These are phyloP conservation scores for Volvox reticuliferus DNA, from an alignment of 139 green algal species.

Conservation along the genomic window DNA sequence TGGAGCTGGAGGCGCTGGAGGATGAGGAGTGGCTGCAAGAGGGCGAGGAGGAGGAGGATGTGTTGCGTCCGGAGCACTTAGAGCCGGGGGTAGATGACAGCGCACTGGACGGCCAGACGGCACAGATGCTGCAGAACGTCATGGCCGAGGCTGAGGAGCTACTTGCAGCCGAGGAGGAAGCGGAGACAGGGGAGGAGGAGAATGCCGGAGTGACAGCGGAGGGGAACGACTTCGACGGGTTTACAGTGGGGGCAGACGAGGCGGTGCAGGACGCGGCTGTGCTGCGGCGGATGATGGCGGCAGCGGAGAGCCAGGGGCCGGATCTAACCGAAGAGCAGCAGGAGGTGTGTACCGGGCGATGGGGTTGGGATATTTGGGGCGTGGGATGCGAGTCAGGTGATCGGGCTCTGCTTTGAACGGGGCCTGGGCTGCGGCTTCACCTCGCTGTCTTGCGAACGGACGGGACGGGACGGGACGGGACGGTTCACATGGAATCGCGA, in stretches of 20 bases:
- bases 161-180: not conserved
- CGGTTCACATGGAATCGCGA: too few species aligned
- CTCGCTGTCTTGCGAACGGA: too few species aligned
- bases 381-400: too few species aligned
- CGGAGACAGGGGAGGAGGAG: too few species aligned
- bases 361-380: not conserved
- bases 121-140: not conserved
- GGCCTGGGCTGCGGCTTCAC: too few species aligned
- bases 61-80: not conserved
- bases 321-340: conserved; percentile 5
- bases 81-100: conserved; percentile 9
- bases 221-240: not conserved
- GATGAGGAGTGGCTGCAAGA: not conserved
- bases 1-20: not conserved
- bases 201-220: not conserved
- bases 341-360: not conserved
- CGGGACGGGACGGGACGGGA: too few species aligned
- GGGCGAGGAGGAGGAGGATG: not conserved
- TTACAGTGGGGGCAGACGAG: not conserved
- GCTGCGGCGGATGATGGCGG: not conserved
- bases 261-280: not conserved
- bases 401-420: too few species aligned
- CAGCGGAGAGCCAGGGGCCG: not conserved
- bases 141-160: not conserved
- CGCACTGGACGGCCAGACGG: not conserved